phyloP scores from a whole-genome alignment of 2,329 filamentous ascomycete genomes.

The Alternaria sp. region DNA sequence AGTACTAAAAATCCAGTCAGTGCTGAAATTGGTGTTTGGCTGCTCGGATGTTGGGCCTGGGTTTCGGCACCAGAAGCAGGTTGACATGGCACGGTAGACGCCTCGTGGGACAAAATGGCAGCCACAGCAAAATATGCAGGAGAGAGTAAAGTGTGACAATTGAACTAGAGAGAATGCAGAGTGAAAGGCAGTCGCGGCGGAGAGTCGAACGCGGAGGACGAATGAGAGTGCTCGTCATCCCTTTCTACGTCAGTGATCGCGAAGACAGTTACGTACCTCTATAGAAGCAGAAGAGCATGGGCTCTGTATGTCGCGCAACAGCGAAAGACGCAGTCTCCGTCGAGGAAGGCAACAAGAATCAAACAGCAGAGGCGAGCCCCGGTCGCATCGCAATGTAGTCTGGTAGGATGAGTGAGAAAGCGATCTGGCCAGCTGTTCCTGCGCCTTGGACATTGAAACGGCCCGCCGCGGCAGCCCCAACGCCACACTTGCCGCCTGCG shows the following conservation, averaged over 20 bases:
- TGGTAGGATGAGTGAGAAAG: constrained; percentile 15
- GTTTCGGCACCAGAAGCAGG: constrained; percentile 20
- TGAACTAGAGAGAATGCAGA: background rate
- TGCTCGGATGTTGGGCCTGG: constrained; percentile 14
- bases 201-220: constrained; percentile 6
- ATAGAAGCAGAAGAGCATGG: constrained; percentile 39
- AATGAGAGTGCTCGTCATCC: constrained; percentile 27
- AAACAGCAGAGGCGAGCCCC: constrained; percentile 35
- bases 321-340: constrained; percentile 9
- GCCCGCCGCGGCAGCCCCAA: constrained; percentile 11
- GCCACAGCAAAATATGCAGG: background rate
- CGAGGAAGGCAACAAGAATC: constrained; percentile 23
- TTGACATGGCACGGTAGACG: constrained; percentile 2
- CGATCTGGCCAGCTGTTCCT: constrained; percentile 44
- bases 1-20: constrained; percentile 43
- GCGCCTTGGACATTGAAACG: constrained; percentile 16
- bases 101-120: constrained; percentile 10
- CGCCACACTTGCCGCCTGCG: constrained; percentile 14
- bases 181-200: constrained; percentile 8
- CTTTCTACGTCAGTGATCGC: constrained; percentile 29
- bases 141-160: background rate
- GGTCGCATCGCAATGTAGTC: constrained; percentile 32
- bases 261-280: constrained; percentile 41
- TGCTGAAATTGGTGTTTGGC: constrained; percentile 14
- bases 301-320: constrained; percentile 18